phyloP scores from a whole-genome alignment of 306 rosid species.

The Vachellia collinsii region DNA sequence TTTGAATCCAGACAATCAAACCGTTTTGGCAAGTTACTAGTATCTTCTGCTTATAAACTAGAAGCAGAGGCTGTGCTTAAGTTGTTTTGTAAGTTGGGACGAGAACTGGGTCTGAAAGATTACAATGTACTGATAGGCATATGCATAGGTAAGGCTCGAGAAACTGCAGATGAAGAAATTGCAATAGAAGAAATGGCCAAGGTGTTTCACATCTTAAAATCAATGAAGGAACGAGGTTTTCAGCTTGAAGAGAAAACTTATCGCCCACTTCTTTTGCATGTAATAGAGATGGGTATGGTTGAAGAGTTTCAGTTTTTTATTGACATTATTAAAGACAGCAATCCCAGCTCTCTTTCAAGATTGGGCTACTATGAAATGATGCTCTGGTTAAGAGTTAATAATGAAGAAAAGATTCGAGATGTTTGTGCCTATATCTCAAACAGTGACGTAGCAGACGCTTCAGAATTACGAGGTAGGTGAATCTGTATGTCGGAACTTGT shows the following conservation, averaged over 20 bases:
- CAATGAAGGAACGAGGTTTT: constrained; percentile 73
- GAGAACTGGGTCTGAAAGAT: constrained; percentile 58
- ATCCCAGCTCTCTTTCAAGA: constrained; percentile 54
- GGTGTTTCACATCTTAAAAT: constrained; percentile 55
- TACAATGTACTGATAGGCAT: constrained; percentile 55
- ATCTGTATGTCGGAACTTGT: constrained; percentile 21
- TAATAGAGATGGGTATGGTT: constrained; percentile 68
- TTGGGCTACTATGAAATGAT: constrained; percentile 86
- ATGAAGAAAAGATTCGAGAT: constrained; percentile 69
- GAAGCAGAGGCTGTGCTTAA: constrained; percentile 55
- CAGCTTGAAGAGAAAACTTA: constrained; percentile 65
- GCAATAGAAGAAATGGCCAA: constrained; percentile 58
- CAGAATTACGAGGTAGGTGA: constrained; percentile 61
- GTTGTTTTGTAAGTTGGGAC: constrained; percentile 64
- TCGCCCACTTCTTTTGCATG: constrained; percentile 63
- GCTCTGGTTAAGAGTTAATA: constrained; percentile 63
- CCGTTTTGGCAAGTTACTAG: constrained; percentile 48
- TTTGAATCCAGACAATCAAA: constrained; percentile 48
- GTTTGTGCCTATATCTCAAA: constrained; percentile 54
- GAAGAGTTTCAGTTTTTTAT: constrained; percentile 67
- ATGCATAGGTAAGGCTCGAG: constrained; percentile 66
- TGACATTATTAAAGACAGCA: constrained; percentile 53
- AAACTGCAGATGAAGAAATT: constrained; percentile 48
- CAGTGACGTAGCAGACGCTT: constrained; percentile 44
- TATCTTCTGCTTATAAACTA: constrained; percentile 50